These are phyloP conservation scores for Scolecobasidium constrictum DNA, from an alignment of 2,329 filamentous ascomycete genomes.

Conservation along the genomic window DNA sequence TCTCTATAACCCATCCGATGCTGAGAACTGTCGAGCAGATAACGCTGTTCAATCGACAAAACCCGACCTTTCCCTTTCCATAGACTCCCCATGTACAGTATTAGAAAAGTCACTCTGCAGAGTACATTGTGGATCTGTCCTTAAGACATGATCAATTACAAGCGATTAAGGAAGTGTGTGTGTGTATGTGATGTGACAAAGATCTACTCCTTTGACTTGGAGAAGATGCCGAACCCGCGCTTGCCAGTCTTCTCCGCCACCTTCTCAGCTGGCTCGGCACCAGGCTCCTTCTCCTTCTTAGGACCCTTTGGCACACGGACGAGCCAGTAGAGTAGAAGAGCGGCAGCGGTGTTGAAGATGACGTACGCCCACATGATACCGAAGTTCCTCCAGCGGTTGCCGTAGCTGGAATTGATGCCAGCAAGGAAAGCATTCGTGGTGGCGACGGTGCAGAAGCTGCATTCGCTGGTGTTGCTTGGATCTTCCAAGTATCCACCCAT, in stretches of 20 bases:
- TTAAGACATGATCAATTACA: too few relatives aligned
- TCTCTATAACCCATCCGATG: too few relatives aligned
- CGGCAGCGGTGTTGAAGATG: constrained; percentile 39
- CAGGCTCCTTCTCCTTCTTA: constrained; percentile 1
- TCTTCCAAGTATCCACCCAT: constrained; percentile 27
- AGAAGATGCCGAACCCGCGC: neutral
- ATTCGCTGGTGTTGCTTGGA: constrained; percentile 21
- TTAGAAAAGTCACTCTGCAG: too few relatives aligned
- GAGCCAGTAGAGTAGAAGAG: constrained; percentile 43
- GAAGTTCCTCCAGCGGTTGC: constrained; percentile 41
- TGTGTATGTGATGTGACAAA: too few relatives aligned
- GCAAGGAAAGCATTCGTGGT: constrained; percentile 33
- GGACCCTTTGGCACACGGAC: constrained; percentile 37
- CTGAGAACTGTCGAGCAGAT: too few relatives aligned
- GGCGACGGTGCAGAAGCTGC: constrained; percentile 30
- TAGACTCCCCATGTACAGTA: too few relatives aligned
- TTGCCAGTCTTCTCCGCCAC: neutral
- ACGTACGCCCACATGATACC: constrained; percentile 44
- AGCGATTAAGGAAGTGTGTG: too few relatives aligned
- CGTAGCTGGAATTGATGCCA: constrained; percentile 30
- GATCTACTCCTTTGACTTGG: neutral
- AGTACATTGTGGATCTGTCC: too few relatives aligned
- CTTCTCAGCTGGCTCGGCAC: neutral
- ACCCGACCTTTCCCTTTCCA: too few relatives aligned
- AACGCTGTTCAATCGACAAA: too few relatives aligned